These are phyloP conservation scores for Neonectria punicea DNA, from an alignment of 2,329 filamentous ascomycete species.

Conservation along the genomic window DNA sequence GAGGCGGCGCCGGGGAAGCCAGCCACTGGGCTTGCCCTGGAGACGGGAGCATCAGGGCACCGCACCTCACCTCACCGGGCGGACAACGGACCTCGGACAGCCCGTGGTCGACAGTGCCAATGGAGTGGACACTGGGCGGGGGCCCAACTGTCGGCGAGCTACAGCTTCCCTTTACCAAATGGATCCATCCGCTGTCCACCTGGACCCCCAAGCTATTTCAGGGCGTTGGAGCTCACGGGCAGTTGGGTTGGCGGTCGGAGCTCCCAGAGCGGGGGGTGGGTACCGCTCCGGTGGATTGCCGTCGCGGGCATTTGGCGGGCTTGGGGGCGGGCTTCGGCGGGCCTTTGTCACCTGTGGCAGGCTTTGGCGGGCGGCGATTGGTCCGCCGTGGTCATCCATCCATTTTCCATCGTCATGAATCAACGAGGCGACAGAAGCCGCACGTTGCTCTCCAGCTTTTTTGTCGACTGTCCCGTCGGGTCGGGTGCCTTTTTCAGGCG, in stretches of 20 bases:
- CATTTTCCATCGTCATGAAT: conserved; percentile 42
- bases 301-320: conserved; percentile 16
- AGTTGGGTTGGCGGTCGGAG: conserved; percentile 8
- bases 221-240: background rate
- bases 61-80: background rate
- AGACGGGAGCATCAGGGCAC: background rate
- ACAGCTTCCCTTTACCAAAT: background rate
- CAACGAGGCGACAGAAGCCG: conserved; percentile 44
- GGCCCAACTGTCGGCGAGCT: conserved; percentile 8
- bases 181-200: conserved; percentile 22
- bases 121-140: background rate
- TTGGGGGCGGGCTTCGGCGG: conserved; percentile 30
- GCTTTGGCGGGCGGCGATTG: conserved; percentile 34
- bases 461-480: conserved; percentile 17
- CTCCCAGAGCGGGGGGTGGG: conserved; percentile 36
- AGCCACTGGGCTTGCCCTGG: background rate
- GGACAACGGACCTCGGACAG: background rate
- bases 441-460: conserved; percentile 4
- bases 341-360: conserved; percentile 2
- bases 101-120: background rate
- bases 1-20: background rate
- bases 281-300: conserved; percentile 41
- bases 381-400: conserved; percentile 29
- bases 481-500: conserved; percentile 18
- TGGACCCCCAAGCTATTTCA: conserved; percentile 21